Evolutionary conservation across 768 basidiomycete genomes (phyloP).

Genomic region (Pleurotus eryngii): DNA sequence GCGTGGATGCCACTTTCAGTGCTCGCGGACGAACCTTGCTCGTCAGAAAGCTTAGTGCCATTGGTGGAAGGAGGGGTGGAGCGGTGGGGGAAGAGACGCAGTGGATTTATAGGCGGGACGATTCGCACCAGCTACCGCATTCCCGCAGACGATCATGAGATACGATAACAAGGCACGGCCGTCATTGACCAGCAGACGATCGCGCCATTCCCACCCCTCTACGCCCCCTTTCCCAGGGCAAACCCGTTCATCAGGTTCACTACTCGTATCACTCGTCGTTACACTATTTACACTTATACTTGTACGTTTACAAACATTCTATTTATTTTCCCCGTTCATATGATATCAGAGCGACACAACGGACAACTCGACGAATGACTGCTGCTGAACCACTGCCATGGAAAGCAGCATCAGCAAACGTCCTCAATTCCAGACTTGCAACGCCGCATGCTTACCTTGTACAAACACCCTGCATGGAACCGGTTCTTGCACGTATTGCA

Average conservation of each 20-base stretch:
- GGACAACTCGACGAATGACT: constrained; percentile 92
- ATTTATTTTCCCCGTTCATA: constrained; percentile 28
- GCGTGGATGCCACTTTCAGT: neutral
- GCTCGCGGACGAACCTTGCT: neutral
- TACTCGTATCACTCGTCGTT: too few relatives aligned
- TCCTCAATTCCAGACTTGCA: too few relatives aligned
- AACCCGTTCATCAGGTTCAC: too few relatives aligned
- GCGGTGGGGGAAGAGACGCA: neutral
- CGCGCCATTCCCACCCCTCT: too few relatives aligned
- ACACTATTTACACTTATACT: too few relatives aligned
- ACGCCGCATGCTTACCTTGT: constrained; percentile 54
- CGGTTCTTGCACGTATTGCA: constrained; percentile 94
- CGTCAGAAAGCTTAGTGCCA: neutral
- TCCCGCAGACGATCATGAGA: too few relatives aligned
- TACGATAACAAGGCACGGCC: too few relatives aligned
- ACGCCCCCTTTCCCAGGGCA: too few relatives aligned
- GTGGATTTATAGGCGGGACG: neutral
- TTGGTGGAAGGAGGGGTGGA: neutral
- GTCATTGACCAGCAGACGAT: too few relatives aligned
- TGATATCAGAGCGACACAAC: constrained; percentile 82
- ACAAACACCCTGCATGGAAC: constrained; percentile 90
- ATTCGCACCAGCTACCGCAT: too few relatives aligned
- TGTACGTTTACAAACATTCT: too few relatives aligned
- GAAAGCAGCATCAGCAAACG: constrained; percentile 6
- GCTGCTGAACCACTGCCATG: constrained; percentile 76